These are phyloP conservation scores for Coemansia sp. DNA, from an alignment of 192 early-diverging fungal species.

Conservation along the genomic window DNA sequence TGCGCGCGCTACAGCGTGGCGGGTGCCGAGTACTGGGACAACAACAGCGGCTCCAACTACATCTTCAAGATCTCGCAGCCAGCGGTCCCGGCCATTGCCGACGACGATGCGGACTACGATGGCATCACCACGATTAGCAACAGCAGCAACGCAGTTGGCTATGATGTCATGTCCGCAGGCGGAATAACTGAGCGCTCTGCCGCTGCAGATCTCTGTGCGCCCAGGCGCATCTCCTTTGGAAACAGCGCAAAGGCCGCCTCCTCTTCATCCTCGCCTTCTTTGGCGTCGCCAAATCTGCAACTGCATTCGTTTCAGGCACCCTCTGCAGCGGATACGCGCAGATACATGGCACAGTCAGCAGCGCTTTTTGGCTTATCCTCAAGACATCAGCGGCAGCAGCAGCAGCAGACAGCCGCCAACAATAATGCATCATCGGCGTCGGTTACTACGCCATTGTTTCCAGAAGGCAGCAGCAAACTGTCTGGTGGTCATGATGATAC, in stretches of 20 bases:
- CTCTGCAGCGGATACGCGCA: constrained; percentile 38
- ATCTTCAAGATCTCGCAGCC: constrained; percentile 54
- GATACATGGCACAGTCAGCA: constrained; percentile 53
- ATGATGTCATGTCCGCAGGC: background rate
- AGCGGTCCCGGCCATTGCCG: constrained; percentile 44
- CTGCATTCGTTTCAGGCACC: constrained; percentile 19
- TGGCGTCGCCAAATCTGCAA: background rate
- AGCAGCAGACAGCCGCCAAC: background rate
- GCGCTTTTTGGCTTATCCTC: constrained; percentile 31
- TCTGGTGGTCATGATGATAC: background rate
- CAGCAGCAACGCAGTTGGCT: background rate
- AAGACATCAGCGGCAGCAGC: background rate
- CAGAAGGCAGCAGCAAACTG: background rate
- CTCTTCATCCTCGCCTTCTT: background rate
- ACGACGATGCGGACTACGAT: constrained; percentile 40
- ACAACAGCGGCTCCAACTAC: constrained; percentile 89
- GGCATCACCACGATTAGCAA: constrained; percentile 5
- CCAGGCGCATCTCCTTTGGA: constrained; percentile 37
- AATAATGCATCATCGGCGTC: background rate
- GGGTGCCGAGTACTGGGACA: constrained; percentile 88
- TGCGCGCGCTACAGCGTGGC: constrained; percentile 71
- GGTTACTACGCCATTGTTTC: constrained; percentile 1
- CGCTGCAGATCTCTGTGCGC: constrained; percentile 22
- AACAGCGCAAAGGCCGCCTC: background rate
- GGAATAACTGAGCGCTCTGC: background rate